A percentile compares a stretch with the other conserved stretches of the same genome.
Evolutionary conservation across 2,329 filamentous ascomycete genomes (phyloP).

Genomic region (Trichophyton verrucosum): DNA sequence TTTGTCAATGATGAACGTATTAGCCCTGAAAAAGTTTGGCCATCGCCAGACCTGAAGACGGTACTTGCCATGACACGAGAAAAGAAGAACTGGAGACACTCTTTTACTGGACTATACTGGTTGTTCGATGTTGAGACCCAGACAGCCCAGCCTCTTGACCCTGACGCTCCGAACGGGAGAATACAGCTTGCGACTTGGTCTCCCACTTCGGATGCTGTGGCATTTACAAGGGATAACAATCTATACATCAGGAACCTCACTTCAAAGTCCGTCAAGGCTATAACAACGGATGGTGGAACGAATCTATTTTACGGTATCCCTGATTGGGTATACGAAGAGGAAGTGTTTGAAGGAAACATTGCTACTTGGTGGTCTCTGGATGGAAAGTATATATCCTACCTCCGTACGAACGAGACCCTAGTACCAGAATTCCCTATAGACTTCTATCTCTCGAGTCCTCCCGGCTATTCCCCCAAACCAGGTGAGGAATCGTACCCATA

Average conservation of each 20-base stretch:
- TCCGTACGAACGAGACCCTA: slow-evolving; percentile 83
- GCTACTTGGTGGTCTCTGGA: slow-evolving; percentile 94
- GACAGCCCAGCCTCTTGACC: slow-evolving; percentile 62
- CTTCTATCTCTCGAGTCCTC: slow-evolving; percentile 82
- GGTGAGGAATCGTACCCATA: slow-evolving; percentile 87
- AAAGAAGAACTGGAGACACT: slow-evolving; percentile 78
- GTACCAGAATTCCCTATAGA: slow-evolving; percentile 89
- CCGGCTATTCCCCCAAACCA: slow-evolving; percentile 51
- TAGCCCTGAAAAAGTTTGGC: slow-evolving; percentile 51
- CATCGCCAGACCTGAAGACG: slow-evolving; percentile 72
- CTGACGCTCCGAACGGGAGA: slow-evolving; percentile 48
- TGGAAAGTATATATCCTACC: slow-evolving; percentile 77
- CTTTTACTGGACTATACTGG: slow-evolving; percentile 76
- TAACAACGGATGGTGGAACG: slow-evolving; percentile 75
- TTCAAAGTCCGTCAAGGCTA: slow-evolving; percentile 49
- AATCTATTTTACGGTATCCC: slow-evolving; percentile 92
- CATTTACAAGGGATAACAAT: slow-evolving; percentile 87
- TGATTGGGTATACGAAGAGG: slow-evolving; percentile 92
- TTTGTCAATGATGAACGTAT: slow-evolving; percentile 45
- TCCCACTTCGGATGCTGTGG: slow-evolving; percentile 69
- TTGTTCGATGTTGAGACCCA: slow-evolving; percentile 82
- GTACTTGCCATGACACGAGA: slow-evolving; percentile 67
- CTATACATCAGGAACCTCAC: slow-evolving; percentile 63
- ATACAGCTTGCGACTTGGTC: slow-evolving; percentile 86
- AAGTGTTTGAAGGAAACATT: slow-evolving; percentile 65